phyloP scores from a whole-genome alignment of 768 basidiomycete genomes.

The Porphyrellus cyaneotinctus region DNA sequence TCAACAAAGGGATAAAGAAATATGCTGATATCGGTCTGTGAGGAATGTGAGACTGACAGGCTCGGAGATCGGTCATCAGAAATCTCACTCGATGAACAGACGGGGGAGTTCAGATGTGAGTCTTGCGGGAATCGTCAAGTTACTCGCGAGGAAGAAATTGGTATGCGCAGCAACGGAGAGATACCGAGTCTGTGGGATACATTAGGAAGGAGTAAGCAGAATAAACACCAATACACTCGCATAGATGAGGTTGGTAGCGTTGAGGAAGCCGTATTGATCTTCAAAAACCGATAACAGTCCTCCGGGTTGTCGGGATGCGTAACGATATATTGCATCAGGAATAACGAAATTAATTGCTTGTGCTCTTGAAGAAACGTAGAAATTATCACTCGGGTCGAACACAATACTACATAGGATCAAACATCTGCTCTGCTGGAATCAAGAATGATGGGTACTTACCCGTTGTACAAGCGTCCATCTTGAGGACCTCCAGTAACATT shows the following conservation, averaged over 20 bases:
- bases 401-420: conserved; percentile 34
- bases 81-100: conserved; percentile 54
- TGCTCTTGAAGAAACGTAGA: conserved; percentile 51
- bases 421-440: background rate
- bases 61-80: background rate
- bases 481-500: conserved; percentile 49
- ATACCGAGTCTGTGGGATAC: conserved; percentile 45
- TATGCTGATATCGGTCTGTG: conserved; percentile 52
- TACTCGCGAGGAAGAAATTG: conserved; percentile 51
- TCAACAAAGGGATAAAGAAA: conserved; percentile 44
- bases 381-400: conserved; percentile 35
- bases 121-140: conserved; percentile 36
- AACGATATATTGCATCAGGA: conserved; percentile 56
- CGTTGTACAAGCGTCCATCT: conserved; percentile 53
- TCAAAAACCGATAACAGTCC: conserved; percentile 48
- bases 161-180: conserved; percentile 54
- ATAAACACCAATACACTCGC: conserved; percentile 10
- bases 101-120: conserved; percentile 44
- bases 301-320: conserved; percentile 39
- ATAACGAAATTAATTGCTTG: conserved; percentile 47
- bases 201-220: background rate
- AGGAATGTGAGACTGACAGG: conserved; percentile 1
- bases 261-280: conserved; percentile 46
- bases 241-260: conserved; percentile 43
- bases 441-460: conserved; percentile 34